A percentile compares a stretch with the other conserved stretches of the same genome.
Evolutionary conservation across 148 eudicot genomes (phyloP).

Genomic region (Linanthus parryae): DNA sequence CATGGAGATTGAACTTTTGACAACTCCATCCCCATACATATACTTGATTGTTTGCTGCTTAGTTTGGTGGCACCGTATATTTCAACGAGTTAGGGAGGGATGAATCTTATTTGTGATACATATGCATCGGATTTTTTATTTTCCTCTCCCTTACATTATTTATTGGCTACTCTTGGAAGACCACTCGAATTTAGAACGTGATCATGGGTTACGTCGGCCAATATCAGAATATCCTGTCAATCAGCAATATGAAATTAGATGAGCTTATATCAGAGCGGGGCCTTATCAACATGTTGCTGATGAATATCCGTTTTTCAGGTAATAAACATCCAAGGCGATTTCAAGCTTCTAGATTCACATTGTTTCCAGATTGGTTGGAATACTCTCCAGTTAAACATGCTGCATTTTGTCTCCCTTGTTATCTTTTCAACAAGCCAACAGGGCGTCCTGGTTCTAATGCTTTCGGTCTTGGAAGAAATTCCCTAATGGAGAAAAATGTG

Average conservation of each 20-base stretch:
- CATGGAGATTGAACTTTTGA: too few species aligned
- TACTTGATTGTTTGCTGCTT: too few species aligned
- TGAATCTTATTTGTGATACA: too few species aligned
- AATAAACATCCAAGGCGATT: neutral
- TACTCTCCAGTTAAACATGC: slow-evolving; percentile 5
- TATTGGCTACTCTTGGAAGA: too few species aligned
- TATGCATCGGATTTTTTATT: too few species aligned
- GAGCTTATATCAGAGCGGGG: neutral
- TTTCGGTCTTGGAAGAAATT: neutral
- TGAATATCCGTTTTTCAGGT: neutral
- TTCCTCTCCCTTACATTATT: too few species aligned
- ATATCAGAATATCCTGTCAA: neutral
- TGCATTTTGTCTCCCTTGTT: slow-evolving; percentile 3
- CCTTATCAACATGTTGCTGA: too few species aligned
- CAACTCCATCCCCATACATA: too few species aligned
- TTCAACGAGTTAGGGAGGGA: too few species aligned
- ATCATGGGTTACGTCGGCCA: neutral
- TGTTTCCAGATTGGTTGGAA: slow-evolving; percentile 6
- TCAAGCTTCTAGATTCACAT: neutral
- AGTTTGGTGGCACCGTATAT: too few species aligned
- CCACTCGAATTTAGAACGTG: neutral
- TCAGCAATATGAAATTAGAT: neutral
- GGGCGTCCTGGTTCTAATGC: neutral
- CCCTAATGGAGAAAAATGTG: neutral
- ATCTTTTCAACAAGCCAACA: neutral